phyloP scores from a whole-genome alignment of 1,284 basidiomycete species.

The Sanghuangporus sanghuang region DNA sequence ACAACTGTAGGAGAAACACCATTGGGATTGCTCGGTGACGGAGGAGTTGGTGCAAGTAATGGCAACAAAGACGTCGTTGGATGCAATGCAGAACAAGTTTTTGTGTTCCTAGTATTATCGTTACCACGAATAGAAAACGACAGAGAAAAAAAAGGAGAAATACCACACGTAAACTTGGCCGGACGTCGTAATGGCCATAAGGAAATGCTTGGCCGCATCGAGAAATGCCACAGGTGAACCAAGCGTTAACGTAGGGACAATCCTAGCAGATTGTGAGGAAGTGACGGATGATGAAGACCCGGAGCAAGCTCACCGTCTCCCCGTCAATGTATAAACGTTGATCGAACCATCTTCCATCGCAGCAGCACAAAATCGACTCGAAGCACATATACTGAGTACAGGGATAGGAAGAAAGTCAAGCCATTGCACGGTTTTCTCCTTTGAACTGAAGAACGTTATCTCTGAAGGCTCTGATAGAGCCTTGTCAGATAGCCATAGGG shows the following conservation, averaged over 20 bases:
- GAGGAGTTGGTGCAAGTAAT: constrained; percentile 37
- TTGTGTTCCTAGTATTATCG: constrained; percentile 58
- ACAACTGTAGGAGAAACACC: constrained; percentile 22
- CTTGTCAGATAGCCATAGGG: not conserved
- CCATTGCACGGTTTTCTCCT: constrained; percentile 66
- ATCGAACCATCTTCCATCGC: constrained; percentile 74
- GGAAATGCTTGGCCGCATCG: constrained; percentile 53
- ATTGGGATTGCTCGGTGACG: constrained; percentile 7
- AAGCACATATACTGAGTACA: constrained; percentile 61
- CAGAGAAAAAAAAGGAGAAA: constrained; percentile 22
- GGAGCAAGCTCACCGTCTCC: constrained; percentile 54
- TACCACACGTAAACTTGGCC: constrained; percentile 76
- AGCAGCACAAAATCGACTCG: constrained; percentile 66
- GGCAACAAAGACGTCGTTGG: constrained; percentile 58
- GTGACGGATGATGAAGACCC: constrained; percentile 10
- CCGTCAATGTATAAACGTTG: constrained; percentile 74
- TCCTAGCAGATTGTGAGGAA: constrained; percentile 34
- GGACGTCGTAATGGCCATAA: constrained; percentile 68
- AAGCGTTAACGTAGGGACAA: constrained; percentile 72
- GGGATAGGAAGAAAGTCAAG: constrained; percentile 79
- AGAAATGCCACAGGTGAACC: constrained; percentile 67
- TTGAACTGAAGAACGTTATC: constrained; percentile 56
- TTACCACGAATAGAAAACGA: constrained; percentile 5
- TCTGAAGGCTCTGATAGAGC: constrained; percentile 52
- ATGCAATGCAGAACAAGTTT: constrained; percentile 57